Base-by-base conservation (phyloP, 768 basidiomycete genomes). In the Termitomyces sp. region DNA sequence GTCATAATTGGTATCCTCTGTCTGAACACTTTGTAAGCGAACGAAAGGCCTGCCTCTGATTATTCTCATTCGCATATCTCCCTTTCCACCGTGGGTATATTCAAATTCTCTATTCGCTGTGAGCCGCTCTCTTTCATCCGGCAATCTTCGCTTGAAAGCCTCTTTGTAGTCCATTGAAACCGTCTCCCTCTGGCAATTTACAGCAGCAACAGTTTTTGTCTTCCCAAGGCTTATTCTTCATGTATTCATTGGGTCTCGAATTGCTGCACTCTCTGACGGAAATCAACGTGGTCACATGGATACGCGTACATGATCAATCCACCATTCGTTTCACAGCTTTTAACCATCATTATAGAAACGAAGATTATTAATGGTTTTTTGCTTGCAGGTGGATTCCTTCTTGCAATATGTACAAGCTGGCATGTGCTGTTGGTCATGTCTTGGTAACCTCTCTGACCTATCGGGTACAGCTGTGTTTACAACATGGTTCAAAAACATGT, bases 11-110 rank as follows among this genome's bases (percentile, higher is more conserved):
- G 4, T 27, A 46, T 47, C 1, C 42, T 39, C 44, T 47, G 24
- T 47, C 57, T 54, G 58, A 36, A 63, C 58, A 6, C 7, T 6
- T 47, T 32, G 39, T 39, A 63, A 91, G 89, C 77, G 75, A 58
- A 82, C 84, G 16, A 90, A 88, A 69, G 93, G 93, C 30, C 74
- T 93, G 18, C 87, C 87, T n/a, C 74, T 93, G 24, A 89, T 95
- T 40, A 82, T 92, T 62, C 79, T 95, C 47, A 87, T 94, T 59
- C 85, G 92, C 14, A 69, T 91, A 22, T 92, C 89, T 4, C 86
- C 93, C 4, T 83, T 95, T 69, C 91, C 91, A 46, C 91, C 93
- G 3, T 93, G 91, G 89, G 88, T 89, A 0, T 95, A 93, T 65
- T 84, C 87, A n/a, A 93, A 92, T 58, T 76, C 86, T 0, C 75